These are phyloP conservation scores for Medakamo hakoo DNA, from an alignment of 139 green algal species.

Conservation along the genomic window DNA sequence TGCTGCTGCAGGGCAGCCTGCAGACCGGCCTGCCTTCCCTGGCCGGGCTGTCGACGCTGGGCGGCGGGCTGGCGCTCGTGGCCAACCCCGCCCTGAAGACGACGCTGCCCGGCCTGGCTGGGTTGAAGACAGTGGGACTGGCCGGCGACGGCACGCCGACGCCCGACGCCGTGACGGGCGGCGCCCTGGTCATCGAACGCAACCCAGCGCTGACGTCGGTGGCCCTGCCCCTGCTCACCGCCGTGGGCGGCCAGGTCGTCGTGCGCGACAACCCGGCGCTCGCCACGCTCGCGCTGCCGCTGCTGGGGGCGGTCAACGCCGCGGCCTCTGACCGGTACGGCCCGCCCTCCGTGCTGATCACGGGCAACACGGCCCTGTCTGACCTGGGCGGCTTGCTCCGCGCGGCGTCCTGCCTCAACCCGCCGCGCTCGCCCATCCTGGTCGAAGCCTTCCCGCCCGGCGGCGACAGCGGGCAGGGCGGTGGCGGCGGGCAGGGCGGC, in stretches of 20 bases:
- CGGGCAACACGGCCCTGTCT: not conserved
- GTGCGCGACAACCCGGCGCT: not conserved
- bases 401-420: not conserved
- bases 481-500: too few species aligned
- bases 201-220: not conserved
- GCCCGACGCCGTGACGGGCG: not conserved
- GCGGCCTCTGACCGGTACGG: not conserved
- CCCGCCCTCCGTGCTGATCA: not conserved
- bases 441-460: not conserved
- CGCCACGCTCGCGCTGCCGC: not conserved
- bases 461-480: not conserved
- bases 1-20: not conserved
- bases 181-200: not conserved
- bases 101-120: too few species aligned
- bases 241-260: not conserved
- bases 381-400: not conserved
- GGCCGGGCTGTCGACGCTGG: not conserved
- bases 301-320: not conserved
- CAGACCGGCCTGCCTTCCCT: not conserved
- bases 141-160: not conserved
- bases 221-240: not conserved
- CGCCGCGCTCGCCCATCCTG: not conserved
- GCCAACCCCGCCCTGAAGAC: not conserved
- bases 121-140: too few species aligned
- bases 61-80: not conserved